Evolutionary conservation across 192 early-diverging fungal species (phyloP), one percentile per base, ranked within the genome.

Genomic region (Pilobolus umbonatus): DNA sequence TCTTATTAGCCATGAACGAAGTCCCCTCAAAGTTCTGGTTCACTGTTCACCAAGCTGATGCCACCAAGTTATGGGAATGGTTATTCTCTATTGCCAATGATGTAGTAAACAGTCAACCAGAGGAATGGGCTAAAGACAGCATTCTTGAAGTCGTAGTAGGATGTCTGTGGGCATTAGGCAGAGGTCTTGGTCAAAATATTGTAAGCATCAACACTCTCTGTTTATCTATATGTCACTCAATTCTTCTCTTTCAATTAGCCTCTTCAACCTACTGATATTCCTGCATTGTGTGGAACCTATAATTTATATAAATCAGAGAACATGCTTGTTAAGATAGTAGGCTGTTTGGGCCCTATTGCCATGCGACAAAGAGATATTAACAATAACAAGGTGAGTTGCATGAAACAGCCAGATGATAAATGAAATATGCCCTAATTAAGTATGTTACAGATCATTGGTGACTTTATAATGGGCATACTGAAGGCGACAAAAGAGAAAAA

Each of bases 131-230:
- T 24, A 54, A 32, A 22, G 73, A 81, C 31, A 35, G 21, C 3
- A 54, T 54, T 54, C 38, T 54, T 10, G 90, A 90, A 57, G 73
- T 77, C 10, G 71, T 80, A 12, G 74, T 91, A 14, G 81, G 85
- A 5, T 86, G 88, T 52, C 69, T 93, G 49, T 95, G 91, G 91
- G 79, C 86, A 0, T 57, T 93, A 38, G 80, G 82, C 1, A 82
- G 90, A 50, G 83, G 85, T 15, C 71, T 84, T 28, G 73, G 80
- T 22, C 79, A 76, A 17, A 29, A 80, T 28, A 80, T 88, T 39
- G 73, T 75, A 67, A 62, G 61, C 59, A n/a, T 42, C 39, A 12
- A n/a, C n/a, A n/a, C n/a, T n/a, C n/a, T n/a, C n/a, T n/a, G n/a
- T n/a, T n/a, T n/a, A n/a, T n/a, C n/a, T n/a, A n/a, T n/a, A n/a